Evolutionary conservation across 164 flowering plant genomes (phyloP).

Genomic region (Brasenia schreberi): DNA sequence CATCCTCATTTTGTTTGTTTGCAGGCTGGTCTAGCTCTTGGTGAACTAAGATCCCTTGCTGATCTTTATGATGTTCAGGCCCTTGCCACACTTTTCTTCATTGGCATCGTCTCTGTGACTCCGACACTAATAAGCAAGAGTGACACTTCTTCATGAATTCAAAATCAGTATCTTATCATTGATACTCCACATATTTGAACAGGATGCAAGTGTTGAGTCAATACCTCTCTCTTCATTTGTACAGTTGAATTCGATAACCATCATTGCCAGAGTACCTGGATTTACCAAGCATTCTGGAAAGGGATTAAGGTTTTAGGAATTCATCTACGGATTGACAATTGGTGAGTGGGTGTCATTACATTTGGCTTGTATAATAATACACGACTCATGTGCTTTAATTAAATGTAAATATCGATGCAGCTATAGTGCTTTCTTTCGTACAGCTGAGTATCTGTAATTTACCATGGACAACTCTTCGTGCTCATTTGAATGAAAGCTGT

Average conservation of each 20-base stretch:
- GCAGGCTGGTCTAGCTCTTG: constrained; percentile 94
- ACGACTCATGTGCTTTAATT: no score
- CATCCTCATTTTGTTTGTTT: neutral
- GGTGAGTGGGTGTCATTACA: no score
- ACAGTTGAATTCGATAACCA: neutral
- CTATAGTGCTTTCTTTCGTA: no score
- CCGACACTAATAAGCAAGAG: constrained; percentile 69
- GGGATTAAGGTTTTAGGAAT: no score
- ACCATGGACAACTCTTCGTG: no score
- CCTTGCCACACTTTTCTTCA: constrained; percentile 71
- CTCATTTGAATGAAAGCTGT: no score
- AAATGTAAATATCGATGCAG: no score
- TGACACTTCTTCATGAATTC: constrained; percentile 5
- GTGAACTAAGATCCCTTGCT: constrained; percentile 63
- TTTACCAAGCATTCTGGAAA: no score
- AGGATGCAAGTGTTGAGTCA: neutral
- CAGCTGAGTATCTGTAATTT: no score
- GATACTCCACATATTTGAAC: neutral
- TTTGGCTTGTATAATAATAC: no score
- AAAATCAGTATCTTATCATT: neutral
- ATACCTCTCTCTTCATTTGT: neutral
- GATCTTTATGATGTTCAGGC: constrained; percentile 86
- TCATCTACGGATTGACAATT: no score
- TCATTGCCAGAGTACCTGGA: neutral
- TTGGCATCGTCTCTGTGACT: constrained; percentile 62